Evolutionary conservation across 495 filamentous ascomycete genomes (phyloP).

Genomic region (Aspergillus panamensis): DNA sequence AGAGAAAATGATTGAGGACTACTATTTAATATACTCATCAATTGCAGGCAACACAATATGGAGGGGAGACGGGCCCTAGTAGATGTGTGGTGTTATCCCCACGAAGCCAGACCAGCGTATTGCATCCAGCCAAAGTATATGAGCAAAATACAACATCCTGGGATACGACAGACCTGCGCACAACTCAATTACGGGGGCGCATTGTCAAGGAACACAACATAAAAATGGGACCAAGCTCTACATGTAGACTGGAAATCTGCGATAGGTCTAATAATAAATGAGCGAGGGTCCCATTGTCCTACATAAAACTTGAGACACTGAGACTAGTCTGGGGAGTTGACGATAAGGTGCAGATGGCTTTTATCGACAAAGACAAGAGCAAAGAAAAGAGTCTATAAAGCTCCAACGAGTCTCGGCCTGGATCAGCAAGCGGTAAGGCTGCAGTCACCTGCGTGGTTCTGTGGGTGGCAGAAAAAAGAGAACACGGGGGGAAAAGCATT

Average conservation of each 20-base stretch:
- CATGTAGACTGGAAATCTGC: not conserved
- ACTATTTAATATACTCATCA: not conserved
- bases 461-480: not conserved
- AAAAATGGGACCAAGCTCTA: not conserved
- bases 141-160: not conserved
- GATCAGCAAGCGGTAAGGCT: not conserved
- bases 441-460: not conserved
- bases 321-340: too few species aligned
- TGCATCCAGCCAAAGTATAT: not conserved
- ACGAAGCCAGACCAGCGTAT: conserved; percentile 5
- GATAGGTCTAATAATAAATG: too few species aligned
- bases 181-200: not conserved
- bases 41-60: not conserved
- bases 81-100: not conserved
- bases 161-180: not conserved
- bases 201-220: not conserved
- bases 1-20: not conserved
- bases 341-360: too few species aligned
- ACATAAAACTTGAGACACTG: too few species aligned
- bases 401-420: not conserved
- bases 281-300: too few species aligned
- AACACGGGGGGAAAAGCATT: not conserved
- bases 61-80: not conserved
- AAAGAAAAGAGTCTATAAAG: not conserved
- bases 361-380: not conserved